Evolutionary conservation across 257 asterid genomes (phyloP).

Genomic region (Ocimum tenuiflorum): DNA sequence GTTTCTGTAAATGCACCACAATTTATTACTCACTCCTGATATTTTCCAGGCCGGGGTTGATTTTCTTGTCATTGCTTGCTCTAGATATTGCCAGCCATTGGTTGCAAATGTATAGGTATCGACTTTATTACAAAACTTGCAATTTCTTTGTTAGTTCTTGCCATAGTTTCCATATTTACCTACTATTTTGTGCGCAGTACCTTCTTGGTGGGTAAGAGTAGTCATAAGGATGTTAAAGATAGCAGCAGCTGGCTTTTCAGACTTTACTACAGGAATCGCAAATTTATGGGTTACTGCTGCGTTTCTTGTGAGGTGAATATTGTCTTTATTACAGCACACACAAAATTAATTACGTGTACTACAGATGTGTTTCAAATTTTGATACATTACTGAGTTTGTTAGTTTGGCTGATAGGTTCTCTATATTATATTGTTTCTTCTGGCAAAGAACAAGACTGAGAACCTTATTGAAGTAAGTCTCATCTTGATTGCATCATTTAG

Average conservation of each 20-base stretch:
- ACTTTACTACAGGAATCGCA: slow-evolving; percentile 75
- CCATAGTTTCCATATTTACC: not conserved
- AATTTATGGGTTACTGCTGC: slow-evolving; percentile 89
- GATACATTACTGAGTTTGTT: slow-evolving; percentile 7
- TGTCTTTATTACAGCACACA: not conserved
- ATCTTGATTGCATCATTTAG: slow-evolving; percentile 2
- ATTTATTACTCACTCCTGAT: slow-evolving; percentile 15
- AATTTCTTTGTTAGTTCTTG: not conserved
- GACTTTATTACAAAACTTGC: not conserved
- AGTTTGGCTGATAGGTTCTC: slow-evolving; percentile 56
- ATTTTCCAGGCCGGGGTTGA: slow-evolving; percentile 71
- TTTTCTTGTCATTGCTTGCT: slow-evolving; percentile 80
- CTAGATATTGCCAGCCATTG: slow-evolving; percentile 93
- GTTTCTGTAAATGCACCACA: not conserved
- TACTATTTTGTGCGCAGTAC: slow-evolving; percentile 44
- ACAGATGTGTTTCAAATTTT: not conserved
- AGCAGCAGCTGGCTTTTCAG: slow-evolving; percentile 88
- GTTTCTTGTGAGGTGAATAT: slow-evolving; percentile 82
- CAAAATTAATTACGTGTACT: not conserved
- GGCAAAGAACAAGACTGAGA: slow-evolving; percentile 52
- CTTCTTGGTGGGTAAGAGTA: slow-evolving; percentile 75
- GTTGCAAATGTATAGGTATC: slow-evolving; percentile 98
- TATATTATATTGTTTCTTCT: slow-evolving; percentile 74
- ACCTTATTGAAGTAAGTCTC: slow-evolving; percentile 50
- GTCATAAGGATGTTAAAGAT: slow-evolving; percentile 93